These are phyloP conservation scores for Globisporangium solare DNA, from an alignment of 352 stramenopile species.

Conservation along the genomic window DNA sequence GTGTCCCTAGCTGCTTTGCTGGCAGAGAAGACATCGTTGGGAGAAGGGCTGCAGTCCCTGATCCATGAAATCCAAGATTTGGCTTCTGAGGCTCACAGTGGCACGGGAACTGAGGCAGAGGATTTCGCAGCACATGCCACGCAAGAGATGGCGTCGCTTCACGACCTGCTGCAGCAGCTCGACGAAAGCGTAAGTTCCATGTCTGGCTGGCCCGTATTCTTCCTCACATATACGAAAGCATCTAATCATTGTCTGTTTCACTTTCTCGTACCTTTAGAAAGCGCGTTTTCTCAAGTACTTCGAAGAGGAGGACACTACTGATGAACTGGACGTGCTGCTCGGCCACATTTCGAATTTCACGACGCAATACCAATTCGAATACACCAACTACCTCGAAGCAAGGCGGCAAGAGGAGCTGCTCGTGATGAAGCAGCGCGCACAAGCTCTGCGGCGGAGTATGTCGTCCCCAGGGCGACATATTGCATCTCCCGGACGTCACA, in stretches of 20 bases:
- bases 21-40: slow-evolving; percentile 66
- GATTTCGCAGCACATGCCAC: slow-evolving; percentile 55
- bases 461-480: slow-evolving; percentile 7
- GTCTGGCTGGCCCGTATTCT: too few relatives aligned
- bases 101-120: slow-evolving; percentile 35
- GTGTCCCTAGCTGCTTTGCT: slow-evolving; percentile 59
- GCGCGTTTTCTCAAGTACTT: slow-evolving; percentile 75
- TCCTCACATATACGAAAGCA: too few relatives aligned
- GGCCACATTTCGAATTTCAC: slow-evolving; percentile 76
- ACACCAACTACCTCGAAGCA: slow-evolving; percentile 58
- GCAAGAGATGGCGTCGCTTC: slow-evolving; percentile 44
- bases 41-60: slow-evolving; percentile 53
- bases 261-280: slow-evolving; percentile 35
- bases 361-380: slow-evolving; percentile 60
- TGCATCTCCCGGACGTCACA: too few relatives aligned
- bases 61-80: slow-evolving; percentile 40
- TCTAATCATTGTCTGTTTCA: too few relatives aligned
- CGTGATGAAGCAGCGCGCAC: slow-evolving; percentile 19
- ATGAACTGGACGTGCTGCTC: slow-evolving; percentile 74
- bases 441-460: slow-evolving; percentile 13
- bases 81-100: slow-evolving; percentile 18
- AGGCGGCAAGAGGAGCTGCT: slow-evolving; percentile 22
- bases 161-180: slow-evolving; percentile 47
- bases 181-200: slow-evolving; percentile 33
- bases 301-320: slow-evolving; percentile 73